phyloP scores from a whole-genome alignment of 768 basidiomycete genomes.

The Fibroporia radiculosa region DNA sequence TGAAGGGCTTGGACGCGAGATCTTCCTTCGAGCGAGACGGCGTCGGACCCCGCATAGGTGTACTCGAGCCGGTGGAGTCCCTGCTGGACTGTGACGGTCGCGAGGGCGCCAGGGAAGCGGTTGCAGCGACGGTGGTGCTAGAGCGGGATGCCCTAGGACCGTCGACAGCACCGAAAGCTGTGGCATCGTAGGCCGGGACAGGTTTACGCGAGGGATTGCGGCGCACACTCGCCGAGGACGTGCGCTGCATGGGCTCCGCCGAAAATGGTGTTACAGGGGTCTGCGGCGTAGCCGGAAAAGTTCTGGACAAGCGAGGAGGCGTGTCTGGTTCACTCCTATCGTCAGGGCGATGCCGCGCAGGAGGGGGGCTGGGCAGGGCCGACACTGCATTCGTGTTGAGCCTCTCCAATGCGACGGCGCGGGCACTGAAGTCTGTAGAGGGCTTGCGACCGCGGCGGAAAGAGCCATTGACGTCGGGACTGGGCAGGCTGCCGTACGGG shows the following conservation, averaged over 20 bases:
- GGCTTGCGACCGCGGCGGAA: conserved; percentile 2
- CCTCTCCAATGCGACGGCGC: conserved; percentile 11
- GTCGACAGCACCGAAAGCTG: neutral
- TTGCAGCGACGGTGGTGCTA: neutral
- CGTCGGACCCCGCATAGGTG: conserved; percentile 7
- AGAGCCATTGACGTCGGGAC: neutral
- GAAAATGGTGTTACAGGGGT: neutral
- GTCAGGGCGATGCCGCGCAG: neutral
- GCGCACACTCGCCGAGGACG: conserved; percentile 7
- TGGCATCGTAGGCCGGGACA: conserved; percentile 12
- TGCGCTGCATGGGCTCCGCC: conserved; percentile 8
- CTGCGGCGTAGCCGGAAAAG: neutral
- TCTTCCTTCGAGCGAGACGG: conserved; percentile 17
- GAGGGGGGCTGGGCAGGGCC: neutral
- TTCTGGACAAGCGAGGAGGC: neutral
- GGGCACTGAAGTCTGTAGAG: conserved; percentile 5
- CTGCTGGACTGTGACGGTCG: too few species aligned
- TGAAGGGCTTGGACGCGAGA: conserved; percentile 9
- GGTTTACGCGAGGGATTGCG: conserved; percentile 13
- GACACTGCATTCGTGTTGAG: conserved; percentile 7
- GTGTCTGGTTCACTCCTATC: neutral
- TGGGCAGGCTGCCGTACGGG: conserved; percentile 1
- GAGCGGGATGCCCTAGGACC: neutral
- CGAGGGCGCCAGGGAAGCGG: neutral
- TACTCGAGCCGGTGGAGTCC: conserved; percentile 9